Evolutionary conservation across 495 filamentous ascomycete genomes (phyloP).

Genomic region (Penicillium ucsense): DNA sequence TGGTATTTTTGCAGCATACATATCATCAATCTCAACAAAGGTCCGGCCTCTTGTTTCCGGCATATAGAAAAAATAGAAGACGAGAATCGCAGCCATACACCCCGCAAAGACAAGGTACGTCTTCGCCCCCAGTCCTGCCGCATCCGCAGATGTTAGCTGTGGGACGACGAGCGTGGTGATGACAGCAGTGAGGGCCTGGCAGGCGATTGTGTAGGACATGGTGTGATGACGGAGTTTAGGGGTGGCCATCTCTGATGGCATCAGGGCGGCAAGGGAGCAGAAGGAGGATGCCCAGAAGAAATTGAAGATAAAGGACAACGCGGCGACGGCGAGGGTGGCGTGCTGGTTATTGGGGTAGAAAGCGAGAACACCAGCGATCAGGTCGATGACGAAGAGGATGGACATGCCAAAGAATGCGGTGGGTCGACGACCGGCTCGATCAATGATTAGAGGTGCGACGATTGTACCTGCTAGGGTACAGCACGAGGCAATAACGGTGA

Average conservation of each 20-base stretch:
- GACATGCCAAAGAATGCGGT: slow-evolving; percentile 27
- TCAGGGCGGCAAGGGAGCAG: slow-evolving; percentile 22
- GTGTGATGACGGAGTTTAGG: slow-evolving; percentile 32
- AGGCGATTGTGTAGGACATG: slow-evolving; percentile 33
- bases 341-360: slow-evolving; percentile 13
- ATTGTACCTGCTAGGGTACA: slow-evolving; percentile 31
- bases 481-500: slow-evolving; percentile 29
- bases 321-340: slow-evolving; percentile 16
- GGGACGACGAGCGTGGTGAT: slow-evolving; percentile 29
- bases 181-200: slow-evolving; percentile 27
- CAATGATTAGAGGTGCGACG: slow-evolving; percentile 26
- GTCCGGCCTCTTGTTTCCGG: slow-evolving; percentile 44
- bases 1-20: slow-evolving; percentile 41
- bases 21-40: slow-evolving; percentile 44
- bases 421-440: slow-evolving; percentile 26
- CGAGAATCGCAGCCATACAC: slow-evolving; percentile 19
- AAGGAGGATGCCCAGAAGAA: slow-evolving; percentile 33
- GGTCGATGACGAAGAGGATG: slow-evolving; percentile 20
- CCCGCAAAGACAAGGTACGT: slow-evolving; percentile 30
- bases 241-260: slow-evolving; percentile 32
- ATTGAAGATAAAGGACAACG: slow-evolving; percentile 26
- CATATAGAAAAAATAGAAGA: slow-evolving; percentile 42
- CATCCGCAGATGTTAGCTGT: slow-evolving; percentile 28
- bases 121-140: slow-evolving; percentile 28
- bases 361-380: slow-evolving; percentile 20